Percentiles rank a stretch among this genome's conserved stretches.
Evolutionary conservation across 495 filamentous ascomycete genomes (phyloP).

Genomic region (Xanthoparmelia taractica): DNA sequence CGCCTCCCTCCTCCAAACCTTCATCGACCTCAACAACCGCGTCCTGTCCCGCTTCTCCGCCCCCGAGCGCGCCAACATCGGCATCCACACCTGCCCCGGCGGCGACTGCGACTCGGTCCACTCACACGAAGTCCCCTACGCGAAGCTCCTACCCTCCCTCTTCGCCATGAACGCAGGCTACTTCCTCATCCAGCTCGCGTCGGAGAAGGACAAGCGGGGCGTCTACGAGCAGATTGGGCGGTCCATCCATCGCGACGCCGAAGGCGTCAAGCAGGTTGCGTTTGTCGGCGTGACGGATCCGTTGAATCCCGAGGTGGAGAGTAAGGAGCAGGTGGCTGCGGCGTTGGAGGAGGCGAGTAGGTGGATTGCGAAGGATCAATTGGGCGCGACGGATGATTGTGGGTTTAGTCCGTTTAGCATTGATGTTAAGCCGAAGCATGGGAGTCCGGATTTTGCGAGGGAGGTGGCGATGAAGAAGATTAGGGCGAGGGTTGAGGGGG

Average conservation of each 20-base stretch:
- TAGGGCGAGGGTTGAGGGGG: constrained; percentile 33
- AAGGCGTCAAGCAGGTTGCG: constrained; percentile 36
- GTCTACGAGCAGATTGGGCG: constrained; percentile 36
- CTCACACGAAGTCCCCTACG: constrained; percentile 36
- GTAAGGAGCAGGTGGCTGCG: constrained; percentile 32
- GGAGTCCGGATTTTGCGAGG: constrained; percentile 36
- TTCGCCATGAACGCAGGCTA: constrained; percentile 41
- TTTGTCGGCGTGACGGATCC: constrained; percentile 38
- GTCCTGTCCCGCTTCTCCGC: constrained; percentile 34
- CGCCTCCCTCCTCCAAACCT: constrained; percentile 34
- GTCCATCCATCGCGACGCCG: constrained; percentile 32
- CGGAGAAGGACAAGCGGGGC: constrained; percentile 33
- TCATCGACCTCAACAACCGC: constrained; percentile 37
- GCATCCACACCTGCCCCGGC: constrained; percentile 41
- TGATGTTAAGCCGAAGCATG: constrained; percentile 37
- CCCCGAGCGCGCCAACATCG: constrained; percentile 34
- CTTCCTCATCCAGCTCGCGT: constrained; percentile 37
- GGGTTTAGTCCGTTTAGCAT: constrained; percentile 37
- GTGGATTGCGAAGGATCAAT: constrained; percentile 34
- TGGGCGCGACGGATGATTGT: constrained; percentile 40
- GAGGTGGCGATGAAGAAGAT: constrained; percentile 38
- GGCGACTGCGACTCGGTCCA: constrained; percentile 40
- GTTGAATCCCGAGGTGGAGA: constrained; percentile 34
- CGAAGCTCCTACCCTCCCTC: constrained; percentile 34
- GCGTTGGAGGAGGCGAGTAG: constrained; percentile 32